These are phyloP conservation scores for Thermothelomyces thermophilus DNA, from an alignment of 2,329 filamentous ascomycete species.

Conservation along the genomic window DNA sequence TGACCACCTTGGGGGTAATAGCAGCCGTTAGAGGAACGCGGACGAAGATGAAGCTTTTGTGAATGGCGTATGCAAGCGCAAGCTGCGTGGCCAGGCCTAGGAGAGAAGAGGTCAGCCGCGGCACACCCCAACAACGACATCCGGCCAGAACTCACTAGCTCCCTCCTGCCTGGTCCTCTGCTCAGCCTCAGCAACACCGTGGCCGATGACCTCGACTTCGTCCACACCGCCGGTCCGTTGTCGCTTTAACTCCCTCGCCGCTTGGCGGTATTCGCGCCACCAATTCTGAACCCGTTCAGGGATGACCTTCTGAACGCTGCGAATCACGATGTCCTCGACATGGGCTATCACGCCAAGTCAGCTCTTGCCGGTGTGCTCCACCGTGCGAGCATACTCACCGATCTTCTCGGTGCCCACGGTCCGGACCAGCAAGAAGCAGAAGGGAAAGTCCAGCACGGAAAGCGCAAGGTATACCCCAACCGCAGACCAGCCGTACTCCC, in stretches of 20 bases:
- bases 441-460: conserved; percentile 83
- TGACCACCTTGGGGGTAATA: conserved; percentile 90
- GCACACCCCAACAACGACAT: not conserved
- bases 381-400: conserved; percentile 43
- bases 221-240: conserved; percentile 8
- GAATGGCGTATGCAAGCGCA: conserved; percentile 88
- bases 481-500: conserved; percentile 91
- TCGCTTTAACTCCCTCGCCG: conserved; percentile 38
- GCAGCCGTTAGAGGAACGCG: conserved; percentile 89
- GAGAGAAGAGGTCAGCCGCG: conserved; percentile 15
- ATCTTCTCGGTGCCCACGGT: conserved; percentile 80
- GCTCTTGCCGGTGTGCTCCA: not conserved
- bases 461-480: conserved; percentile 83
- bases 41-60: conserved; percentile 96
- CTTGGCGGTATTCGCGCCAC: conserved; percentile 44
- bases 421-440: conserved; percentile 86
- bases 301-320: conserved; percentile 50
- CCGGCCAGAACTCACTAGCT: conserved; percentile 59
- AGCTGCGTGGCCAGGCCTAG: conserved; percentile 70
- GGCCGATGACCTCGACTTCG: conserved; percentile 25
- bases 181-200: conserved; percentile 59
- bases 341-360: conserved; percentile 37
- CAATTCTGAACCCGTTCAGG: conserved; percentile 51
- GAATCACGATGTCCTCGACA: conserved; percentile 62
- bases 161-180: conserved; percentile 50